Evolutionary conservation across 1,139 yeast species (phyloP).

Genomic region (Yamadazyma atlantica): DNA sequence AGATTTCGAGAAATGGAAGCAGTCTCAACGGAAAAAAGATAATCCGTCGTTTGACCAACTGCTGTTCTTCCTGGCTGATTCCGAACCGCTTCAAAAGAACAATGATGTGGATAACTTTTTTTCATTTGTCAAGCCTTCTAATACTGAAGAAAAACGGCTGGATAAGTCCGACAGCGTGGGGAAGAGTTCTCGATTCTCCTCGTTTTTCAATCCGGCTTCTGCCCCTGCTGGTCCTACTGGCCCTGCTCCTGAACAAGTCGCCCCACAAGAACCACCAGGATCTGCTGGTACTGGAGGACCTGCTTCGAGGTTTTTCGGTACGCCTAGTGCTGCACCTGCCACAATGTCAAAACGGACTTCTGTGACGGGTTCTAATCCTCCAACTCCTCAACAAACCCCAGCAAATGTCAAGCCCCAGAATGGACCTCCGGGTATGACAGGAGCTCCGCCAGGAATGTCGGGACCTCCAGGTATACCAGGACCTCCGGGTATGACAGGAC

Average conservation of each 20-base stretch:
- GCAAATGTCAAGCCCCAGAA: conserved; percentile 3
- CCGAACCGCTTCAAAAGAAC: conserved; percentile 23
- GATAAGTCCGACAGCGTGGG: conserved; percentile 13
- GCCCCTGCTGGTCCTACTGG: conserved; percentile 1
- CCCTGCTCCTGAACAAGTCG: background rate
- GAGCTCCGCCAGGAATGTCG: conserved; percentile 4
- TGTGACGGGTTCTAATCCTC: background rate
- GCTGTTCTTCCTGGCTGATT: conserved; percentile 7
- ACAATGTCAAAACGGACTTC: conserved; percentile 2
- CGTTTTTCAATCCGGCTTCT: conserved; percentile 40
- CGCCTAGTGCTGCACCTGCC: conserved; percentile 1
- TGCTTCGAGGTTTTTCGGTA: conserved; percentile 20
- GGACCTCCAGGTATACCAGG: conserved; percentile 6
- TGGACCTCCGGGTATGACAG: conserved; percentile 6
- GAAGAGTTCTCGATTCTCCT: conserved; percentile 48
- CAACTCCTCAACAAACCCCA: conserved; percentile 5
- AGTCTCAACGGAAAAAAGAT: conserved; percentile 42
- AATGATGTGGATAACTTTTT: conserved; percentile 56
- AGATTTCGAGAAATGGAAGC: conserved; percentile 72
- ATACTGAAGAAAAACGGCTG: conserved; percentile 13
- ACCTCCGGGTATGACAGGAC: conserved; percentile 13
- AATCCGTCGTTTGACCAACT: conserved; percentile 13
- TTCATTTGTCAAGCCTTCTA: conserved; percentile 41
- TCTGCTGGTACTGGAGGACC: conserved; percentile 11
- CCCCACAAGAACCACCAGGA: conserved; percentile 9